Percentiles rank a stretch among this genome's conserved stretches.
These are phyloP conservation scores for Sclerospora graminicola DNA, from an alignment of 352 stramenopile genomes.

Conservation along the genomic window DNA sequence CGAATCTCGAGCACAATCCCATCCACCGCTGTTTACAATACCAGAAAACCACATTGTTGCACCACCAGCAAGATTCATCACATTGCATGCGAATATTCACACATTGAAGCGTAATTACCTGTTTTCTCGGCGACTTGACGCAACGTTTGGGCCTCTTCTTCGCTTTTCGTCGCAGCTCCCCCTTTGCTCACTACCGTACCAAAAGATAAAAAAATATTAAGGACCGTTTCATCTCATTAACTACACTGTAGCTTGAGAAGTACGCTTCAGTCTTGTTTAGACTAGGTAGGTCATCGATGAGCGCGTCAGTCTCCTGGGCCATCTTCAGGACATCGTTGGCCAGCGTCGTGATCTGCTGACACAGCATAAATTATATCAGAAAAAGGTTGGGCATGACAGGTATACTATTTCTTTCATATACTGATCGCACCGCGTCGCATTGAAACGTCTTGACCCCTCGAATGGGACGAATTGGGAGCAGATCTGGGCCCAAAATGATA, in stretches of 20 bases:
- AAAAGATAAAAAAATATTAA: background rate
- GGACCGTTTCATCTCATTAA: background rate
- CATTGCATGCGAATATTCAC: background rate
- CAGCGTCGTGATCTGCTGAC: constrained; percentile 48
- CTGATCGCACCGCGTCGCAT: constrained; percentile 28
- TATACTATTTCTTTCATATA: too few relatives aligned
- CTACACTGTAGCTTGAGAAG: too few relatives aligned
- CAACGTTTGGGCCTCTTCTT: too few relatives aligned
- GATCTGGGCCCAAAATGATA: too few relatives aligned
- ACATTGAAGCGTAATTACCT: constrained; percentile 17
- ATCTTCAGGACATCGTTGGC: constrained; percentile 65
- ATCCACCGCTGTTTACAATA: constrained; percentile 62
- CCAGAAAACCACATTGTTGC: background rate
- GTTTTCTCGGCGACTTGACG: constrained; percentile 76
- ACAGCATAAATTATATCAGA: too few relatives aligned
- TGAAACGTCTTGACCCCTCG: too few relatives aligned
- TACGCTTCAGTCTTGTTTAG: constrained; percentile 73
- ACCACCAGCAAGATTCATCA: background rate
- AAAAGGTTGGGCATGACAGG: too few relatives aligned
- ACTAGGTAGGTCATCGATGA: constrained; percentile 73
- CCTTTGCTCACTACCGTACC: constrained; percentile 48
- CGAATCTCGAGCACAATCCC: constrained; percentile 68
- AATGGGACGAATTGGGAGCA: too few relatives aligned
- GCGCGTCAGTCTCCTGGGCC: too few relatives aligned
- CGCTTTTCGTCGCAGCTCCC: constrained; percentile 70